Base-by-base conservation (phyloP, 148 eudicot genomes). In the Fagopyrum tataricum region DNA sequence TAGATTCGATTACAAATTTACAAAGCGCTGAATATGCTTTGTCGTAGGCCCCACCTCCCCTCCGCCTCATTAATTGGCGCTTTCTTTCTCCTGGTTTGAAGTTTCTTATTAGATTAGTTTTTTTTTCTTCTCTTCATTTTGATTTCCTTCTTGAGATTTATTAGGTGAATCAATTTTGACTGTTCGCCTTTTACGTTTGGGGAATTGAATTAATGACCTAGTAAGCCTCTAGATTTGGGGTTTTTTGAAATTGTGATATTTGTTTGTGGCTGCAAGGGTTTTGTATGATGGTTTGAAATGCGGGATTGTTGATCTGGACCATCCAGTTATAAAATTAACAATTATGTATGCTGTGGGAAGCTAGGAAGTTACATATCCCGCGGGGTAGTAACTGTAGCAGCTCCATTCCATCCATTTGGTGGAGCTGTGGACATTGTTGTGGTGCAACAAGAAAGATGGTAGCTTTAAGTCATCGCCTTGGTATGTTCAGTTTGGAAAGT, bases 361-460 rank as follows among this genome's bases (percentile, higher is more conserved):
- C 51, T 95, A 75, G 92, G 97, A 11, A 87, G 94, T 82, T 88
- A 88, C 75, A 88, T 95, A 17, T 80, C 91, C 43, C 83, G 73
- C 55, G 89, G 96, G 52, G 98, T 94, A 37, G 76, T 75, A 66
- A 85, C 89, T 0, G 93, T 95, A 2, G 89, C 99, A 7, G 91
- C 87, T 70, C 92, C 97, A 4, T 90, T 95, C 76, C 99, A 90
- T 69, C 97, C 96, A 1, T 95, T 87, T 75, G 94, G 96, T 76
- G 99, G 99, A 53, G 99, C 97, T 17, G 94, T 95, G 51, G 99
- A 95, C 86, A 90, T 92, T 41, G 86, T 95, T 75, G 99, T 92
- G 72, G 99, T 95, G 67, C 85, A 90, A 70, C 99, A 95, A 55
- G 84, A 81, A 81, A 70, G 96, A 95, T 77, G 97, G 99, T 53